Evolutionary conservation across 2,329 filamentous ascomycete genomes (phyloP).

Genomic region (Cladobotryum protrusum): DNA sequence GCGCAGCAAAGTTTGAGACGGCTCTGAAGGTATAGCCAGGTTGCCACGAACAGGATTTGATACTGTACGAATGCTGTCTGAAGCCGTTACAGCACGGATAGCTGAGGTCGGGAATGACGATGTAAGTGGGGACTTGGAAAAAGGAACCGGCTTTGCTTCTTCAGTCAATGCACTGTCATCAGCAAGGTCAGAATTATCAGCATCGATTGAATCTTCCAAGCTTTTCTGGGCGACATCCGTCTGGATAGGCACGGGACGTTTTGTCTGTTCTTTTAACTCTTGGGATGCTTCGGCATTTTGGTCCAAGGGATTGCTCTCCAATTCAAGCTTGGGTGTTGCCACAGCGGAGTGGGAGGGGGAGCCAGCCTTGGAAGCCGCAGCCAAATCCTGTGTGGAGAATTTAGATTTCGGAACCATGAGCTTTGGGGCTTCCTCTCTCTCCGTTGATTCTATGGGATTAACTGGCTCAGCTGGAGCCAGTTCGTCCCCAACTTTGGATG

Average conservation of each 20-base stretch:
- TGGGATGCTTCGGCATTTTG: conserved; percentile 22
- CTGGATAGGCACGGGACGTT: conserved; percentile 44
- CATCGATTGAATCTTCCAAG: conserved; percentile 1
- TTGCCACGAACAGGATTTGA: conserved; percentile 42
- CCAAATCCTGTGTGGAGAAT: conserved; percentile 23
- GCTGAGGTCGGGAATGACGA: conserved; percentile 46
- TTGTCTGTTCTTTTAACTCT: conserved; percentile 23
- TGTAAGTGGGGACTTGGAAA: conserved; percentile 77
- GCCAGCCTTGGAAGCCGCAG: conserved; percentile 16
- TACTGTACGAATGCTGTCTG: conserved; percentile 37
- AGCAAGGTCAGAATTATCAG: conserved; percentile 34
- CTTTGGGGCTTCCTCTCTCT: conserved; percentile 11
- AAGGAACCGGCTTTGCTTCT: conserved; percentile 72
- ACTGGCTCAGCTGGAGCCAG: conserved; percentile 1
- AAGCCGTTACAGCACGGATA: conserved; percentile 7
- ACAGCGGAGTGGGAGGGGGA: conserved; percentile 12
- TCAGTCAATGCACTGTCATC: conserved; percentile 83
- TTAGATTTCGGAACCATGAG: conserved; percentile 16
- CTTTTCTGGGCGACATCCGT: conserved; percentile 37
- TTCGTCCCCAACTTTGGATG: neutral
- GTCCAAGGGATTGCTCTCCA: conserved; percentile 2
- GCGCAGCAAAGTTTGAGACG: conserved; percentile 40
- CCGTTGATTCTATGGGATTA: conserved; percentile 11
- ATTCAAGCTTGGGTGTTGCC: conserved; percentile 2
- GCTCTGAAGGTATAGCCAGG: conserved; percentile 40